A percentile compares a stretch with the other conserved stretches of the same genome.
These are phyloP conservation scores for Suhomyces sp. DNA, from an alignment of 805 yeast genomes.

Conservation along the genomic window DNA sequence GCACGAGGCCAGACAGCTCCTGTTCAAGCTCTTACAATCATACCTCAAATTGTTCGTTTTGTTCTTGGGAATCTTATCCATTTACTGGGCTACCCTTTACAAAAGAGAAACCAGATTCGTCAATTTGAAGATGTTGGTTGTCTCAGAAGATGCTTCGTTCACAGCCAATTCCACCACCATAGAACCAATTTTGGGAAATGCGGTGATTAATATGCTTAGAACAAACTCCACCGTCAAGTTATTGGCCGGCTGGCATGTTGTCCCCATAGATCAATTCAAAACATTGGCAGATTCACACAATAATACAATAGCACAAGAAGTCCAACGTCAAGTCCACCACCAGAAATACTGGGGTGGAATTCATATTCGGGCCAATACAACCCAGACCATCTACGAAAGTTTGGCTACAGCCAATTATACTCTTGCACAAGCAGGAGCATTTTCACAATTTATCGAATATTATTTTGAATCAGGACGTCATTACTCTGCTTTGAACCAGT, in stretches of 20 bases:
- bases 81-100: constrained; percentile 44
- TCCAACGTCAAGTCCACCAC: constrained; percentile 22
- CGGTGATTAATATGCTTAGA: constrained; percentile 17
- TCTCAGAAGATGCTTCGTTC: constrained; percentile 29
- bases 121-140: constrained; percentile 38
- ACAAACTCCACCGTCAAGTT: constrained; percentile 8
- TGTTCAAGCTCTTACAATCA: constrained; percentile 14
- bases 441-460: constrained; percentile 18
- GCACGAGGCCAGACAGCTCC: no score
- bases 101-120: constrained; percentile 26
- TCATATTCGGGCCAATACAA: constrained; percentile 25
- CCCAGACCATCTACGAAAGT: constrained; percentile 21
- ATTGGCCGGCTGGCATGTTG: constrained; percentile 21
- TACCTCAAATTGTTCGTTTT: constrained; percentile 20
- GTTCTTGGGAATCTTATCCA: constrained; percentile 33
- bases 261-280: constrained; percentile 13
- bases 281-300: constrained; percentile 17
- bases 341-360: constrained; percentile 33
- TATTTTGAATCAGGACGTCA: constrained; percentile 31
- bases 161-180: constrained; percentile 16
- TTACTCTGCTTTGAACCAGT: constrained; percentile 31
- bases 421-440: constrained; percentile 9
- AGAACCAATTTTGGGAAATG: constrained; percentile 17
- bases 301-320: constrained; percentile 17
- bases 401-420: constrained; percentile 12